phyloP scores from a whole-genome alignment of 371 early-diverging fungal genomes.

The Racocetra persica region DNA sequence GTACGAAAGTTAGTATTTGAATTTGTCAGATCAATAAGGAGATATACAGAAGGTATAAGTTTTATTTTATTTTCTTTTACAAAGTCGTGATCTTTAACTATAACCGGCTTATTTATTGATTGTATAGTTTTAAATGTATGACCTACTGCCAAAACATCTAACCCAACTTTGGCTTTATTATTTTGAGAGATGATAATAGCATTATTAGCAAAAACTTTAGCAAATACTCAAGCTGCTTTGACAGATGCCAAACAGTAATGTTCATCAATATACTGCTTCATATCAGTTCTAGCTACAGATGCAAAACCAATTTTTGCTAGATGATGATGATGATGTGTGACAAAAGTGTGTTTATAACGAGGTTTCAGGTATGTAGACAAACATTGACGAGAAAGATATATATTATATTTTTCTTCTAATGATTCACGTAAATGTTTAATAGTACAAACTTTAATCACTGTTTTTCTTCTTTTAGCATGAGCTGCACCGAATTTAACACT shows the following conservation, averaged over 20 bases:
- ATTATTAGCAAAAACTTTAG: background rate
- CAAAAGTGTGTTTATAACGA: no score
- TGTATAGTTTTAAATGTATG: background rate
- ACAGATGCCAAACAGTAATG: background rate
- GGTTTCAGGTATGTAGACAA: background rate
- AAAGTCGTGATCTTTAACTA: background rate
- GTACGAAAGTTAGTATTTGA: background rate
- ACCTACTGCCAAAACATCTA: background rate
- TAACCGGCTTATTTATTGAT: no score
- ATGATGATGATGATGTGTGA: no score
- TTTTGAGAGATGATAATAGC: background rate
- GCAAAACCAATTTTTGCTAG: no score
- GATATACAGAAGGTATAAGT: constrained; percentile 4
- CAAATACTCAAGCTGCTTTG: background rate
- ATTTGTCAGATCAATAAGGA: background rate
- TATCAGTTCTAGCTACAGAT: no score
- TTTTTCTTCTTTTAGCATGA: background rate
- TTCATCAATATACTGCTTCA: background rate
- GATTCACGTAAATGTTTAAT: background rate
- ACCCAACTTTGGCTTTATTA: background rate
- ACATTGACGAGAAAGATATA: background rate
- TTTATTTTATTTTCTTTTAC: background rate
- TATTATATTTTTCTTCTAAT: background rate
- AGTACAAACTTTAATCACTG: background rate
- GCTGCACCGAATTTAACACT: background rate